Percentiles rank a stretch among this genome's conserved stretches.
Conservation (phyloP, 106 monocot species). For the Dendrobium nobile region DNA sequence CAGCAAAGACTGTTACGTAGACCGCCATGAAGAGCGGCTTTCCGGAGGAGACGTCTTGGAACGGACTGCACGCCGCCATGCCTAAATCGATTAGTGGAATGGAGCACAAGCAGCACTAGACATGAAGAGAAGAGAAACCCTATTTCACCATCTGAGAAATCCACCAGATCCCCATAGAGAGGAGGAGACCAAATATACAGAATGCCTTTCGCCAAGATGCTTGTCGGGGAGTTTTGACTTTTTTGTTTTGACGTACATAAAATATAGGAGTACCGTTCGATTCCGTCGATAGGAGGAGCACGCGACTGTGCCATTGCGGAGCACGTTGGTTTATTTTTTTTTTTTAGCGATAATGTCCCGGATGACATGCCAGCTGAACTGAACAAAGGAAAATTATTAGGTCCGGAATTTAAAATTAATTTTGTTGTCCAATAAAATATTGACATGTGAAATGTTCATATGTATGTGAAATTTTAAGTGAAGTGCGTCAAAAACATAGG, state of each 20-base stretch:
- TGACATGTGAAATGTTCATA: no score
- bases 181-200: not conserved
- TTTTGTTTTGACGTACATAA: not conserved
- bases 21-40: conserved; percentile 52
- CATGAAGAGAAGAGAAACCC: not conserved
- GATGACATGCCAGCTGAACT: no score
- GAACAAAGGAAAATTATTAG: no score
- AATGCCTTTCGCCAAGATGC: not conserved
- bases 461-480: no score
- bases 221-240: not conserved
- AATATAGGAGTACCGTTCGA: no score
- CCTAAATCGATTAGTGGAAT: not conserved
- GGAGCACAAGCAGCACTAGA: not conserved
- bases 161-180: not conserved
- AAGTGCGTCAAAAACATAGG: no score
- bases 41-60: conserved; percentile 12
- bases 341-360: no score
- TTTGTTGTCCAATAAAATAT: no score
- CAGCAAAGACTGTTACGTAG: conserved; percentile 26
- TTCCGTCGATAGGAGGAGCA: no score
- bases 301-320: no score
- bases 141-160: not conserved
- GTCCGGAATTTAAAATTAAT: no score
- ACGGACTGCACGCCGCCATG: conserved; percentile 20
- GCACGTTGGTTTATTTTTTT: no score